A percentile compares a stretch with the other conserved stretches of the same genome.
Conservation (phyloP, 345 rosid genomes). For the Eucalyptus caleyi region DNA sequence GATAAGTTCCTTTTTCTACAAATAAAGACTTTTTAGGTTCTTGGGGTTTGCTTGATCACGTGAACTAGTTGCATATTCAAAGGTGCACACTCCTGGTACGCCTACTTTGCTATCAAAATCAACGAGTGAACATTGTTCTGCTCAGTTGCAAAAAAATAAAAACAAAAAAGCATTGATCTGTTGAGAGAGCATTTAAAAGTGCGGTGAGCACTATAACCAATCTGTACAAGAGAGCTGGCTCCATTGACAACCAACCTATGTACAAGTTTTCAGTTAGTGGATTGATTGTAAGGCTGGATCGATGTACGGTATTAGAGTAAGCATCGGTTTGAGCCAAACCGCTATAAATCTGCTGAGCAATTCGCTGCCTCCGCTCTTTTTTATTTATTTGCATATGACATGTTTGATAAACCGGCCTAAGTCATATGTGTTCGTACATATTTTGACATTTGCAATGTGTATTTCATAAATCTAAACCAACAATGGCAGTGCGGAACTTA, state of each 20-base stretch:
- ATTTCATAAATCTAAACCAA: background rate
- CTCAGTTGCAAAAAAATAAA: too few relatives aligned
- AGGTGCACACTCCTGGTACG: background rate
- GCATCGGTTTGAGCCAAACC: rapidly evolving
- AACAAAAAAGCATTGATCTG: too few relatives aligned
- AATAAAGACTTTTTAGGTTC: background rate
- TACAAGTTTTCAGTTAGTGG: background rate
- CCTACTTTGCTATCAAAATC: background rate
- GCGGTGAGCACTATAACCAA: background rate
- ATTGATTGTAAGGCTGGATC: background rate
- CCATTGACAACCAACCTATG: background rate
- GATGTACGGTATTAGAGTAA: background rate
- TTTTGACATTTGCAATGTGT: background rate
- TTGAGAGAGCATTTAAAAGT: background rate
- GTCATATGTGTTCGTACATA: background rate
- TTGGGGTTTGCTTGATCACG: background rate
- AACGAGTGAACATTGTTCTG: background rate
- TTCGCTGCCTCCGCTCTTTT: rapidly evolving
- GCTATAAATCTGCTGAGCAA: rapidly evolving
- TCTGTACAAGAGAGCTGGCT: background rate
- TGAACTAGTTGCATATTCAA: background rate
- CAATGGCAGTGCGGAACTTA: background rate
- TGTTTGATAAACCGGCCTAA: background rate
- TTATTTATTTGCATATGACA: background rate
- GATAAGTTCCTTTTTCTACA: background rate